phyloP scores from a whole-genome alignment of 176 grass and related monocot genomes.

The Microstegium vimineum region DNA sequence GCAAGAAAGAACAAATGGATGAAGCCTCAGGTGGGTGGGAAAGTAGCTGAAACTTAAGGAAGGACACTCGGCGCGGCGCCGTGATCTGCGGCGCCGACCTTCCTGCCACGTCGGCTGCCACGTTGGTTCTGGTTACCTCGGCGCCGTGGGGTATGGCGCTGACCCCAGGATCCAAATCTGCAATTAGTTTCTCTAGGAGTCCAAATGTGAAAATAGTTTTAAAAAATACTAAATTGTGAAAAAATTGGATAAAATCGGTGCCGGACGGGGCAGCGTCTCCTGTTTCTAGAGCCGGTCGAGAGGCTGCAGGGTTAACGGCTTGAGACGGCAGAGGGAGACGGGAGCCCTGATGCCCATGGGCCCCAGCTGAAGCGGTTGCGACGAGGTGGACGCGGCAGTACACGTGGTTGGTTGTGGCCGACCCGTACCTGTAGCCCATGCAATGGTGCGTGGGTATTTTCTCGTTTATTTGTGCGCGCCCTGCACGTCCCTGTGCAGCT shows the following conservation, averaged over 20 bases:
- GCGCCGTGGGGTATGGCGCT: too few relatives aligned
- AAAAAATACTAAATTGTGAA: too few relatives aligned
- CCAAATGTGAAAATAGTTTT: too few relatives aligned
- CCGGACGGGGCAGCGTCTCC: neutral
- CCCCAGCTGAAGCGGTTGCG: constrained; percentile 12
- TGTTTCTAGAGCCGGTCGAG: neutral
- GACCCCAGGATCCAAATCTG: too few relatives aligned
- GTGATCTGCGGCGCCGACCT: too few relatives aligned
- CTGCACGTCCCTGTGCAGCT: neutral
- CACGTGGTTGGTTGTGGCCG: constrained; percentile 29
- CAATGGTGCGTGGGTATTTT: neutral
- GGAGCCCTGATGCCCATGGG: neutral
- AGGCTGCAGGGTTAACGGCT: neutral
- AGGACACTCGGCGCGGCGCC: too few relatives aligned
- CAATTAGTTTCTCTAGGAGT: too few relatives aligned
- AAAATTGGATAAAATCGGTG: constrained; percentile 8
- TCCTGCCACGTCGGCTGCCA: too few relatives aligned
- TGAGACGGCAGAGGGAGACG: neutral
- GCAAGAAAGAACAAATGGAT: too few relatives aligned
- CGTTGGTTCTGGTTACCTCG: too few relatives aligned
- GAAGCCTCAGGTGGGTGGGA: too few relatives aligned
- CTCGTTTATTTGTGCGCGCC: neutral
- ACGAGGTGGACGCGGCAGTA: constrained; percentile 32
- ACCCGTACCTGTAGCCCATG: constrained; percentile 13
- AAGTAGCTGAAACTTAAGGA: too few relatives aligned